Evolutionary conservation across 2,329 filamentous ascomycete species (phyloP).

Genomic region (Graphiopsis chlorocephala): DNA sequence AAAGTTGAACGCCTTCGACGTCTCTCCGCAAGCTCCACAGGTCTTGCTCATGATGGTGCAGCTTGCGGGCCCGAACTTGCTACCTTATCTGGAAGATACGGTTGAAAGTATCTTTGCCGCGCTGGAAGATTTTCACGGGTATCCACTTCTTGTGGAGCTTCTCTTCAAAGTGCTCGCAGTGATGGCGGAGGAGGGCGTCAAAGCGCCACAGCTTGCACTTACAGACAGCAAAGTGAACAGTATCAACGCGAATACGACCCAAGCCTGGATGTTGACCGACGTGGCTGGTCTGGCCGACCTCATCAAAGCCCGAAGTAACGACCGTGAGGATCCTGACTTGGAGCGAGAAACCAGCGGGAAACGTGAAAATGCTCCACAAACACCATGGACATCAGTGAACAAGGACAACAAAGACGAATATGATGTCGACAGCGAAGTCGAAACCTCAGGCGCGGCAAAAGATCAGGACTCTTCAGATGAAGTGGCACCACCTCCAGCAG

Average conservation of each 20-base stretch:
- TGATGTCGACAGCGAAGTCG: constrained; percentile 26
- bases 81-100: constrained; percentile 89
- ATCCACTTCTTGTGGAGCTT: constrained; percentile 77
- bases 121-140: constrained; percentile 93
- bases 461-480: constrained; percentile 24
- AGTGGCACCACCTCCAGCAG: constrained; percentile 56
- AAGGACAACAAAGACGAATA: constrained; percentile 34
- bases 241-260: neutral
- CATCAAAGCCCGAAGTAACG: constrained; percentile 19
- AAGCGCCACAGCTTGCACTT: constrained; percentile 48
- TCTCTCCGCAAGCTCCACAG: constrained; percentile 85
- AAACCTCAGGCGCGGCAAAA: constrained; percentile 19
- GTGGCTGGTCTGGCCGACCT: constrained; percentile 45
- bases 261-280: constrained; percentile 31
- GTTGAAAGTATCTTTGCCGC: constrained; percentile 88
- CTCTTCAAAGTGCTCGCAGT: constrained; percentile 80
- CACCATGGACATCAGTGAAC: constrained; percentile 29
- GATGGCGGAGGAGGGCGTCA: constrained; percentile 77
- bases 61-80: constrained; percentile 73
- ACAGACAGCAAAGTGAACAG: constrained; percentile 34
- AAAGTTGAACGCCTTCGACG: constrained; percentile 85
- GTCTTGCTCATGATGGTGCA: constrained; percentile 93
- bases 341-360: constrained; percentile 25
- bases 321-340: neutral
- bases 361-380: constrained; percentile 33